Conservation (phyloP, 2,329 filamentous ascomycete species). For the Scorias spongiosa region DNA sequence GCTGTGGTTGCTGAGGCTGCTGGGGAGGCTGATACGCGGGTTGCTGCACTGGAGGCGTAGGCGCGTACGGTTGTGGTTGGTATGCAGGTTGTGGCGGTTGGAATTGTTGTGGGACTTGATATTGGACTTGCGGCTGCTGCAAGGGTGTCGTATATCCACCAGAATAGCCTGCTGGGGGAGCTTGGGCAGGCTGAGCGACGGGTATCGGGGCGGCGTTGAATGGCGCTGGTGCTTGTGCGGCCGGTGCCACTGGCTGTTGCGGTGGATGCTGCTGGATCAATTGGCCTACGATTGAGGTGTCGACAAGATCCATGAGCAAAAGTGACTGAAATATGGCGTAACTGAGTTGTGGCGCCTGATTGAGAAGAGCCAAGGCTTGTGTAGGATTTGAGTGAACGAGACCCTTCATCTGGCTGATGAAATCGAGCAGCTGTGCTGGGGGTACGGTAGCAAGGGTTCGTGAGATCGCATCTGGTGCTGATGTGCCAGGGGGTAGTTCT, state of each 20-base stretch:
- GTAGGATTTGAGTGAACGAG: conserved; percentile 68
- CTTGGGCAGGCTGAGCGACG: conserved; percentile 12
- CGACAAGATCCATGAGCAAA: conserved; percentile 82
- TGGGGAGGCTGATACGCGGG: conserved; percentile 25
- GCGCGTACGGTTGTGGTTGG: conserved; percentile 28
- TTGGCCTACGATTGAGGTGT: conserved; percentile 63
- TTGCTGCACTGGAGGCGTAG: conserved; percentile 36
- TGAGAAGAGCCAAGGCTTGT: conserved; percentile 71
- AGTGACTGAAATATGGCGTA: conserved; percentile 94
- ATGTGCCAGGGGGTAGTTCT: conserved; percentile 69
- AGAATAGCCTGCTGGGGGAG: conserved; percentile 14
- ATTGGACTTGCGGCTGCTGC: conserved; percentile 13
- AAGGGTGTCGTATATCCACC: conserved; percentile 21
- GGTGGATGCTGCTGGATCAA: conserved; percentile 48
- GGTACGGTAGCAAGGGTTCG: conserved; percentile 77
- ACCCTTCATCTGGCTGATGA: conserved; percentile 86
- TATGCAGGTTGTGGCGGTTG: conserved; percentile 18
- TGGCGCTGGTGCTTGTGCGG: conserved; percentile 9
- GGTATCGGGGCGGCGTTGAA: conserved; percentile 3
- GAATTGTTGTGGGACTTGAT: conserved; percentile 21
- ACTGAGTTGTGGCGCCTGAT: conserved; percentile 78
- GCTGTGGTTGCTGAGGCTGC: conserved; percentile 22
- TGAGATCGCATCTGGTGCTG: conserved; percentile 80
- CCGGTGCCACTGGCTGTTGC: conserved; percentile 20
- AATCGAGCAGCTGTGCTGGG: conserved; percentile 78